Percentiles rank a stretch among this genome's conserved stretches.
These are phyloP conservation scores for Prosopis cineraria DNA, from an alignment of 306 rosid genomes.

Conservation along the genomic window DNA sequence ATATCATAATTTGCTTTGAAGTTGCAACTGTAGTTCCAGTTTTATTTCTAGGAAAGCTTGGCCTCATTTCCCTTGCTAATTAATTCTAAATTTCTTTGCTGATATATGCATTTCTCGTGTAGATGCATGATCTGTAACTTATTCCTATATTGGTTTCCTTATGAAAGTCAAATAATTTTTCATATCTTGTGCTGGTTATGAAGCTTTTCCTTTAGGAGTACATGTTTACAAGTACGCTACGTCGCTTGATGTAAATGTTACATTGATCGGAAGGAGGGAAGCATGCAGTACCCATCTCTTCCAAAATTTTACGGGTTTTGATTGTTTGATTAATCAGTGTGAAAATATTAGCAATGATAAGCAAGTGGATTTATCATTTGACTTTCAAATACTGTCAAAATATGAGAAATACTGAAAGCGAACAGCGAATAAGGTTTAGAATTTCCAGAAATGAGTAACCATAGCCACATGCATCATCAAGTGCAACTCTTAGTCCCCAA, in stretches of 20 bases:
- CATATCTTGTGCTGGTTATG: not conserved
- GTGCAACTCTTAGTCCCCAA: no score
- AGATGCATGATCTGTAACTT: constrained; percentile 10
- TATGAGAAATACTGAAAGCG: no score
- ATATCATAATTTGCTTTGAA: constrained; percentile 34
- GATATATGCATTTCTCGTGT: not conserved
- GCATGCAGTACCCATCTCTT: not conserved
- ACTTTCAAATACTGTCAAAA: no score
- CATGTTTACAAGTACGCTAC: not conserved
- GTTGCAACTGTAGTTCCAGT: constrained; percentile 24
- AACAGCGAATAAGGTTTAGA: no score
- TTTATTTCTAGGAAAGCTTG: constrained; percentile 27
- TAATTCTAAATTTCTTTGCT: not conserved
- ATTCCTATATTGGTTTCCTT: constrained; percentile 15
- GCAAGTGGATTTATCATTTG: no score
- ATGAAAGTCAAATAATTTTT: constrained; percentile 3
- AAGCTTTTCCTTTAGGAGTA: constrained; percentile 1
- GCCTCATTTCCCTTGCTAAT: constrained; percentile 9
- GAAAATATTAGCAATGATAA: no score
- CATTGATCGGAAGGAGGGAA: not conserved
- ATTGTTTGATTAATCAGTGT: not conserved
- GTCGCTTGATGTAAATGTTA: no score
- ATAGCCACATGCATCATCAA: no score
- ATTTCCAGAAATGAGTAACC: no score
- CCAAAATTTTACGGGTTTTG: not conserved